Conservation (phyloP, 768 basidiomycete species). For the Tephrocybe sp. region DNA sequence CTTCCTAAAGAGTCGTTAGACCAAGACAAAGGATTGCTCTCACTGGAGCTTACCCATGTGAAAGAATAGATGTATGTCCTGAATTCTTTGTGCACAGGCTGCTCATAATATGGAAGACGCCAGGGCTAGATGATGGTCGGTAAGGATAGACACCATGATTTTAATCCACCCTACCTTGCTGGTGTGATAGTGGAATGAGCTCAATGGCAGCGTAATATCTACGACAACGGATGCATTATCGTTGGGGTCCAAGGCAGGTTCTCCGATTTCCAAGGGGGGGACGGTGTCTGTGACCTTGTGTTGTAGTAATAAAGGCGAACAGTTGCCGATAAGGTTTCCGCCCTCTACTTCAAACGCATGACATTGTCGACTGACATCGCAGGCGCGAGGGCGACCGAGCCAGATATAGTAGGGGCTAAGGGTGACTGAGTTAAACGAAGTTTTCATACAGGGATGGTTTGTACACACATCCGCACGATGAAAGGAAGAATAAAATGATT, state of each 20-base stretch:
- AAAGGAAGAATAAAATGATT: conserved; percentile 69
- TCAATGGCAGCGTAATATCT: conserved; percentile 51
- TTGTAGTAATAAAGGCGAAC: conserved; percentile 35
- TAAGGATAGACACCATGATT: conserved; percentile 4
- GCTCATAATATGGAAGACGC: conserved; percentile 71
- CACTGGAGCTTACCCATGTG: conserved; percentile 42
- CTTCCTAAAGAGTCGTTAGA: conserved; percentile 42
- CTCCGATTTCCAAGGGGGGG: conserved; percentile 40
- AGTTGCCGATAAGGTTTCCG: conserved; percentile 55
- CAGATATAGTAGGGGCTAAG: conserved; percentile 70
- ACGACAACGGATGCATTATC: conserved; percentile 26
- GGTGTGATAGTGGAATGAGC: conserved; percentile 62
- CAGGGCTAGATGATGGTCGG: conserved; percentile 39
- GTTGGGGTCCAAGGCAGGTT: conserved; percentile 29
- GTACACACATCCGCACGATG: conserved; percentile 54
- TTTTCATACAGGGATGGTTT: neutral
- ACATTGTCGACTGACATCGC: conserved; percentile 52
- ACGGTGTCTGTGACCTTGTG: conserved; percentile 34
- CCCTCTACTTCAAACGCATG: conserved; percentile 63
- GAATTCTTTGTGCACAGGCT: conserved; percentile 65
- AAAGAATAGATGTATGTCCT: conserved; percentile 63
- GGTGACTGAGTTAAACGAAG: neutral
- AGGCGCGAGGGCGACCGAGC: conserved; percentile 63
- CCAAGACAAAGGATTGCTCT: neutral
- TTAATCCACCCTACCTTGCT: conserved; percentile 31